These are phyloP conservation scores for Pascua guehoae DNA, from an alignment of 1,284 basidiomycete genomes.

Conservation along the genomic window DNA sequence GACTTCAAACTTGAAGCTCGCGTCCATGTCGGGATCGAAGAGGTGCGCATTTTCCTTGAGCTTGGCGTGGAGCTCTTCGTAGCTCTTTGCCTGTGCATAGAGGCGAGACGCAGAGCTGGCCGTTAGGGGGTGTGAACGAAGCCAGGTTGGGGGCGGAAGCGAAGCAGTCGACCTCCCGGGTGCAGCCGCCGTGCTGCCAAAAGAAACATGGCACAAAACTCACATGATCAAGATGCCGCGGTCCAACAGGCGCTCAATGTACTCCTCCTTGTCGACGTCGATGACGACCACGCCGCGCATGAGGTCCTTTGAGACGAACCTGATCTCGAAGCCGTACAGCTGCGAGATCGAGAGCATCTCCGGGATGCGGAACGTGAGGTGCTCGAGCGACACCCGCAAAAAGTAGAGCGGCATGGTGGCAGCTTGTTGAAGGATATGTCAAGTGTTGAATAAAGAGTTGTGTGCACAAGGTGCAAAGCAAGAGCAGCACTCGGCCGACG, in stretches of 20 bases:
- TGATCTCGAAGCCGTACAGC: slow-evolving; percentile 38
- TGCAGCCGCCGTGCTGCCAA: too few relatives aligned
- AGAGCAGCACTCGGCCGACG: too few relatives aligned
- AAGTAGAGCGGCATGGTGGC: slow-evolving; percentile 56
- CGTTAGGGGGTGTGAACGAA: background rate
- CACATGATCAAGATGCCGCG: slow-evolving; percentile 82
- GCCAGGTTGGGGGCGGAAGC: too few relatives aligned
- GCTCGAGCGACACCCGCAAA: slow-evolving; percentile 71
- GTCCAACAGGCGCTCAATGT: slow-evolving; percentile 67
- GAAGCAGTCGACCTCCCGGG: too few relatives aligned
- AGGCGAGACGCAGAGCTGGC: slow-evolving; percentile 70
- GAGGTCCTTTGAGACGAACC: slow-evolving; percentile 35
- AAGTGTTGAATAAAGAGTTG: background rate
- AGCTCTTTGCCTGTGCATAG: slow-evolving; percentile 63
- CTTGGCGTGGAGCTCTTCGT: slow-evolving; percentile 64
- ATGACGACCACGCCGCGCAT: slow-evolving; percentile 64
- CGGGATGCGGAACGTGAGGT: slow-evolving; percentile 74
- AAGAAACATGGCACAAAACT: slow-evolving; percentile 24
- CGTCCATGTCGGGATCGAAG: slow-evolving; percentile 64
- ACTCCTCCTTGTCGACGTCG: slow-evolving; percentile 64
- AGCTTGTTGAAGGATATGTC: background rate
- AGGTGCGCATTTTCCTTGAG: slow-evolving; percentile 55
- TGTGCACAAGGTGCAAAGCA: background rate
- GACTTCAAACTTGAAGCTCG: slow-evolving; percentile 77
- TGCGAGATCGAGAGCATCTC: slow-evolving; percentile 57